phyloP scores from a whole-genome alignment of 768 basidiomycete genomes.

The Trametes cubensis region DNA sequence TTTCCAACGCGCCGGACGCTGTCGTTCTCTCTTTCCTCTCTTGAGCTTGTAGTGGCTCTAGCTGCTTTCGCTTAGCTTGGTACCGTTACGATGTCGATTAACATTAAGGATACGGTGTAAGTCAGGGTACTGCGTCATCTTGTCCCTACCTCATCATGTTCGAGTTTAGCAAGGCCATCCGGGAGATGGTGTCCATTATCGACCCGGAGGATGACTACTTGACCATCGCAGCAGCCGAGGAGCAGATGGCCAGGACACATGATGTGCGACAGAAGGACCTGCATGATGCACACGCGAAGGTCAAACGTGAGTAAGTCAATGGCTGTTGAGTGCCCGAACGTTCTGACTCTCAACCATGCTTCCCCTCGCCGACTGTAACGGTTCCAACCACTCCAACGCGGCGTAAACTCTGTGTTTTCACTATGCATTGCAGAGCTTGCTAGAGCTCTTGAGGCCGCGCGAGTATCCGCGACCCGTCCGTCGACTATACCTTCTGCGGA shows the following conservation, averaged over 20 bases:
- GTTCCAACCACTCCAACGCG: too few species aligned
- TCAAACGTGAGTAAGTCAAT: conserved; percentile 53
- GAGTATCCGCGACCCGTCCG: conserved; percentile 70
- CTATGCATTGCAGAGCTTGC: conserved; percentile 52
- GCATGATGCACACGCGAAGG: conserved; percentile 63
- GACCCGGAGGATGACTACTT: conserved; percentile 80
- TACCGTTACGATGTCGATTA: conserved; percentile 25
- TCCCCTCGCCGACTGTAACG: background rate
- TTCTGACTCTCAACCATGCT: background rate
- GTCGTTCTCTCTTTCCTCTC: background rate
- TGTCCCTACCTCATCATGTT: background rate
- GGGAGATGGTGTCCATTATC: conserved; percentile 71
- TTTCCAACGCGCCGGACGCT: background rate
- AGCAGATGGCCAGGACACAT: conserved; percentile 63
- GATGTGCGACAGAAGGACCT: conserved; percentile 63
- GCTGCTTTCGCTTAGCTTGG: background rate
- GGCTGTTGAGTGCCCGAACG: background rate
- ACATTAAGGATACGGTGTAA: conserved; percentile 32
- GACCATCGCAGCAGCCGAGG: conserved; percentile 73
- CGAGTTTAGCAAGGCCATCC: conserved; percentile 60
- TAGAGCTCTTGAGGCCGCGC: conserved; percentile 66
- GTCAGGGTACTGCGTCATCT: background rate
- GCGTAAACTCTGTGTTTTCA: background rate
- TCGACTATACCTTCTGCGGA: conserved; percentile 67
- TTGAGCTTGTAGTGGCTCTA: background rate